Evolutionary conservation across 148 eudicot species (phyloP).

Genomic region (Vaccinium myrtillus): DNA sequence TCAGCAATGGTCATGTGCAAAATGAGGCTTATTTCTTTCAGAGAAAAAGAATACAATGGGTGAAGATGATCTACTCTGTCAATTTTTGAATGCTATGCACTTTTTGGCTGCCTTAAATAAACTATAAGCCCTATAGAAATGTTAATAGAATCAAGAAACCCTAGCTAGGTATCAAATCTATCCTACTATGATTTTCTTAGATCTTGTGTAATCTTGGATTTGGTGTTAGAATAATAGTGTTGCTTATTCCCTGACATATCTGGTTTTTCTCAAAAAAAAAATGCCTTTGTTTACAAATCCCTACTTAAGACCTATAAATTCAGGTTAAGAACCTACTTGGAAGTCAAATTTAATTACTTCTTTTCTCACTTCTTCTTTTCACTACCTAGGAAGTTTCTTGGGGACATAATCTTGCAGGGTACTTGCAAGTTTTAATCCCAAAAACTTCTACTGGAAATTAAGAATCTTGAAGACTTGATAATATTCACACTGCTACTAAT

Average conservation of each 20-base stretch:
- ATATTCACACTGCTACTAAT: neutral
- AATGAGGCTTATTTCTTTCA: neutral
- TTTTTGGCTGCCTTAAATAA: slow-evolving; percentile 30
- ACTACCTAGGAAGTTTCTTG: neutral
- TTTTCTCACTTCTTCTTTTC: slow-evolving; percentile 5
- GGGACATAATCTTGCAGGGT: neutral
- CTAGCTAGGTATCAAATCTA: neutral
- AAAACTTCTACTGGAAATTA: neutral
- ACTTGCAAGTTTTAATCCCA: neutral
- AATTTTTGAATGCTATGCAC: slow-evolving; percentile 19
- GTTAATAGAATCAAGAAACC: slow-evolving; percentile 21
- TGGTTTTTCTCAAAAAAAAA: slow-evolving; percentile 6
- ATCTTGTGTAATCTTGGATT: slow-evolving; percentile 31
- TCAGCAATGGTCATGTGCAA: slow-evolving; percentile 38
- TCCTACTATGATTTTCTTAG: slow-evolving; percentile 21
- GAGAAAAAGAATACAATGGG: neutral
- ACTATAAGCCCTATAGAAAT: slow-evolving; percentile 28
- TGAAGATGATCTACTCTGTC: slow-evolving; percentile 10
- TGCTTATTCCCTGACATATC: slow-evolving; percentile 2
- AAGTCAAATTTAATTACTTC: neutral
- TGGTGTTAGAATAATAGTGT: slow-evolving; percentile 15
- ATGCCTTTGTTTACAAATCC: slow-evolving; percentile 17
- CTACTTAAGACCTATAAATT: slow-evolving; percentile 15
- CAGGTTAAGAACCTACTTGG: neutral
- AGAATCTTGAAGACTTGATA: neutral